Evolutionary conservation across 2,329 filamentous ascomycete genomes (phyloP).

Genomic region (Fusarium staphyleae): DNA sequence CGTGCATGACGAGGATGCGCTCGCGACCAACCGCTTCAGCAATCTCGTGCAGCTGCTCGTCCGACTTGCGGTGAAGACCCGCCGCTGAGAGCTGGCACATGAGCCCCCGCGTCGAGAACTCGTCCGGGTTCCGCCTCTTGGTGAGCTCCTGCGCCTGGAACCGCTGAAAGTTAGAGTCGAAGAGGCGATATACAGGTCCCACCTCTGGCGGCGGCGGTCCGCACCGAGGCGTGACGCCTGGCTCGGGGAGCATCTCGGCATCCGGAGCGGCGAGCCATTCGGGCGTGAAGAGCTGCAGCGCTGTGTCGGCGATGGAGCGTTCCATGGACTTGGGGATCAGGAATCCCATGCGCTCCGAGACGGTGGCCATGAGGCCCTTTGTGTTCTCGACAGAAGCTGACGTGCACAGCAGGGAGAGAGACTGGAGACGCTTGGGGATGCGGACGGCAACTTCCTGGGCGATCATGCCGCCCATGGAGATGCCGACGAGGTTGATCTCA

Average conservation of each 20-base stretch:
- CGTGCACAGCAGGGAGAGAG: conserved; percentile 67
- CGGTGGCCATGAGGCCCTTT: conserved; percentile 68
- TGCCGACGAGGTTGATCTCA: conserved; percentile 73
- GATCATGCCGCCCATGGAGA: conserved; percentile 93
- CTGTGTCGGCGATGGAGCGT: conserved; percentile 68
- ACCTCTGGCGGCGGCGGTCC: conserved; percentile 42
- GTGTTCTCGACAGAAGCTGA: conserved; percentile 68
- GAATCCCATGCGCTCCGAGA: conserved; percentile 63
- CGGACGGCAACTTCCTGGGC: conserved; percentile 76
- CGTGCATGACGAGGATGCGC: conserved; percentile 80
- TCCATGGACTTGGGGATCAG: conserved; percentile 76
- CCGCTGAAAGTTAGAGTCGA: conserved; percentile 80
- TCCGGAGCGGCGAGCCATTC: conserved; percentile 71
- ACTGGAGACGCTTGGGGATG: conserved; percentile 60
- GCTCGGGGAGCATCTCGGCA: conserved; percentile 57
- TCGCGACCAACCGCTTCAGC: conserved; percentile 74
- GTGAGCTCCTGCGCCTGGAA: conserved; percentile 80
- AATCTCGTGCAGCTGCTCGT: conserved; percentile 58
- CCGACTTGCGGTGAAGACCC: conserved; percentile 80
- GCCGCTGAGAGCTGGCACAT: conserved; percentile 80
- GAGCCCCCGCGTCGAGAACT: conserved; percentile 73
- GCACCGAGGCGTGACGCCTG: conserved; percentile 51
- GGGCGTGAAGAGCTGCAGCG: conserved; percentile 69
- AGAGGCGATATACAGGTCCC: conserved; percentile 58
- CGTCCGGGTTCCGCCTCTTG: conserved; percentile 68